Base-by-base conservation (phyloP, 202 grass and related monocot species). In the Setaria italica region DNA sequence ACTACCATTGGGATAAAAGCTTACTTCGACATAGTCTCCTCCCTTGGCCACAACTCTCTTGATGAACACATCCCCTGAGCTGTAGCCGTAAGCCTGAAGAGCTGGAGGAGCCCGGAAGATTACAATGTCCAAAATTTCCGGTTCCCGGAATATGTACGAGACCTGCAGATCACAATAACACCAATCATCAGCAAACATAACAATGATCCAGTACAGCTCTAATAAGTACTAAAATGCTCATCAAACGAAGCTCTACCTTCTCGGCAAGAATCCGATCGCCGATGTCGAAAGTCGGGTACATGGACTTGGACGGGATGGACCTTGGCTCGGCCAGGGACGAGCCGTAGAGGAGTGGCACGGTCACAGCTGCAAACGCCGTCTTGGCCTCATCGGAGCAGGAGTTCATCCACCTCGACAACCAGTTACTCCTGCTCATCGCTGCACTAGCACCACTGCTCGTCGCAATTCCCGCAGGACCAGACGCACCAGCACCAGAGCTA, bases 261-360 rank as follows among this genome's bases (percentile, higher is more conserved):
- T 99, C 97, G 1, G 97, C 92, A 15, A 99, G 81, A 88, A 99
- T 99, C n/a, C 97, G 84, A 30, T 99, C 97, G 41, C 97, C 97
- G 6, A 99, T 78, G 54, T 99, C 97, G 78, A 99, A 99, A 49
- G 97, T 99, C 14, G 97, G 97, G 86, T 90, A 94, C 97, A 99
- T 99, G 76, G 97, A 99, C 80, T 85, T 93, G 50, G 97, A 92
- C 57, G 97, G 97, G 72, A 99, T 97, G 57, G 94, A 99, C 84
- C 89, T 94, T 1, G 97, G 93, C 85, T 94, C 94, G 2, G 97
- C 97, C 63, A 97, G 78, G 56, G 84, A 94, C 2, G 94, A 91
- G 19, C 97, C 86, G 47, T 93, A 99, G 57, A 99, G 88, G 53
- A 99, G 71, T 0, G 92, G 94, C 84, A 99, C 97, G 20, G 97